Percentiles rank a stretch among this genome's conserved stretches.
Conservation (phyloP, 2,329 filamentous ascomycete genomes). For the Rhynchosporium agropyri region DNA sequence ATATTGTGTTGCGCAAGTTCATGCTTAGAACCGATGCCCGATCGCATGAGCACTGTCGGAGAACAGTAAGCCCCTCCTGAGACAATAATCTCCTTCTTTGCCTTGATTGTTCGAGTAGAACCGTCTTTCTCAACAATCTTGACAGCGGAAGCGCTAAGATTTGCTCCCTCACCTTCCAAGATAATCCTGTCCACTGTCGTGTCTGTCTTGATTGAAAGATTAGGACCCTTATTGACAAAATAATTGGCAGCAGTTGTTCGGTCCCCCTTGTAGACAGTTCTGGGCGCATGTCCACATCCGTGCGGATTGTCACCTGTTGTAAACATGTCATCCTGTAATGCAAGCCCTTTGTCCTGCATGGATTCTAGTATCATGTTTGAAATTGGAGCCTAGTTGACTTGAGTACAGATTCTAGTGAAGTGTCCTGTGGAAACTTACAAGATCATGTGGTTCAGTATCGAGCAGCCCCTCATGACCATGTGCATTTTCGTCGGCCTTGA, state of each 20-base stretch:
- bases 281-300: slow-evolving; percentile 57
- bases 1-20: slow-evolving; percentile 51
- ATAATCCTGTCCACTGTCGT: slow-evolving; percentile 56
- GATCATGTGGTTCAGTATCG: slow-evolving; percentile 58
- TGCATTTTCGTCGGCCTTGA: slow-evolving; percentile 49
- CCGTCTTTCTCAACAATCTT: slow-evolving; percentile 48
- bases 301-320: slow-evolving; percentile 54
- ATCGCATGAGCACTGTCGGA: slow-evolving; percentile 51
- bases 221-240: slow-evolving; percentile 45
- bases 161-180: slow-evolving; percentile 44
- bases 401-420: not conserved
- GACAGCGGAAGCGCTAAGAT: slow-evolving; percentile 51
- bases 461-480: slow-evolving; percentile 57
- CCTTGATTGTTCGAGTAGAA: slow-evolving; percentile 44
- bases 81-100: slow-evolving; percentile 52
- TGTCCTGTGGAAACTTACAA: slow-evolving; percentile 43
- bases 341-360: slow-evolving; percentile 56
- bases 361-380: slow-evolving; percentile 58
- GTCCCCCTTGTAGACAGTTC: slow-evolving; percentile 55
- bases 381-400: slow-evolving; percentile 48
- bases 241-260: slow-evolving; percentile 59
- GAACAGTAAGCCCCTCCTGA: slow-evolving; percentile 52
- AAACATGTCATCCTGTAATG: slow-evolving; percentile 62
- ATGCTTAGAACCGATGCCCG: slow-evolving; percentile 48
- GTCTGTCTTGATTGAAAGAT: slow-evolving; percentile 49